Percentiles rank a stretch among this genome's conserved stretches.
Evolutionary conservation across 225 moss, liverwort and hornwort genomes (phyloP).

Genomic region (Antitrichia curtipendula): DNA sequence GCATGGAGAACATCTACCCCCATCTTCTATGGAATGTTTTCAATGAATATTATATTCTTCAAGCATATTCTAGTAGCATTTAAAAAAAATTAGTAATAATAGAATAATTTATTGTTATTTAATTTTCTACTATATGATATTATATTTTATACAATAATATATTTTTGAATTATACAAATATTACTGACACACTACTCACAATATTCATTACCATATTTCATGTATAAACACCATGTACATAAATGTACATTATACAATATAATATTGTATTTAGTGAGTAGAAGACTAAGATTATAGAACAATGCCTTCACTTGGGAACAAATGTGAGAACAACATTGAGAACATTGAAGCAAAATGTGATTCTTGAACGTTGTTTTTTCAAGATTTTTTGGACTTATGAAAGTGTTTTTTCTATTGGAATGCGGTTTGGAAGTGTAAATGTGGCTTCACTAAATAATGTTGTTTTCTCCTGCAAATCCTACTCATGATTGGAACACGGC

Average conservation of each 20-base stretch:
- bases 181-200: fast-evolving
- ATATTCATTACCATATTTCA: not conserved
- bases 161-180: not conserved
- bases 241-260: not conserved
- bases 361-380: not conserved
- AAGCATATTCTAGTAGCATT: not conserved
- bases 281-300: not conserved
- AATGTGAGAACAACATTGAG: not conserved
- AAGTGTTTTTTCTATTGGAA: too few species aligned
- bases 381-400: too few species aligned
- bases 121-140: not conserved
- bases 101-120: too few species aligned
- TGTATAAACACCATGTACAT: not conserved
- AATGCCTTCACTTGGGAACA: not conserved
- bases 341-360: not conserved
- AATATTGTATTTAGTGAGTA: not conserved
- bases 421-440: too few species aligned
- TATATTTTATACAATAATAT: too few species aligned
- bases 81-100: not conserved
- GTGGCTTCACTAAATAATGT: too few species aligned
- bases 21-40: not conserved
- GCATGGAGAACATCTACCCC: fast-evolving
- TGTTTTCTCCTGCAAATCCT: too few species aligned
- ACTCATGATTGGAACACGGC: too few species aligned
- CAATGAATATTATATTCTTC: not conserved